Evolutionary conservation across 1,139 yeast genomes (phyloP).

Genomic region (Spathaspora sp.): DNA sequence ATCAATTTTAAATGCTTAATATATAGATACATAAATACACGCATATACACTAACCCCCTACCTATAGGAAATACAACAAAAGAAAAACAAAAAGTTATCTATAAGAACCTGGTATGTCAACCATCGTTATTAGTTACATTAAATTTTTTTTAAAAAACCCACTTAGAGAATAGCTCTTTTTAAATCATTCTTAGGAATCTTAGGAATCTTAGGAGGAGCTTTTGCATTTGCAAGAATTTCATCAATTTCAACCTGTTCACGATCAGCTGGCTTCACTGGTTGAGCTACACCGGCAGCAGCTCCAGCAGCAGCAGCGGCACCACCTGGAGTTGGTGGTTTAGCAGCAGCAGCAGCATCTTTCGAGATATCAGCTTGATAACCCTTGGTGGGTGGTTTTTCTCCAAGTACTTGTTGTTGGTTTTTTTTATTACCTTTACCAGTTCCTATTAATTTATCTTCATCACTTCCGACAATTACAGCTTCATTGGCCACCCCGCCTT

Average conservation of each 20-base stretch:
- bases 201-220: neutral
- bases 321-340: conserved; percentile 5
- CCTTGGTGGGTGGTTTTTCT: conserved; percentile 7
- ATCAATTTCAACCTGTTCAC: neutral
- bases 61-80: too few relatives aligned
- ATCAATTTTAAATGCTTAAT: too few relatives aligned
- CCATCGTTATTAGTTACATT: neutral
- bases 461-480: conserved; percentile 47
- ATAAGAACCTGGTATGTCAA: neutral
- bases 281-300: conserved; percentile 2
- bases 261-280: neutral
- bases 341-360: conserved; percentile 5
- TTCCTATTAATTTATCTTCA: conserved; percentile 32
- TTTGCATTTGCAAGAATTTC: neutral
- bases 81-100: too few relatives aligned
- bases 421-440: conserved; percentile 12
- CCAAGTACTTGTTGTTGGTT: neutral
- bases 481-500: conserved; percentile 51
- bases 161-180: neutral
- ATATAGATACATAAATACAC: too few relatives aligned
- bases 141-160: neutral
- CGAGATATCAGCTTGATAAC: conserved; percentile 6
- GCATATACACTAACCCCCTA: too few relatives aligned
- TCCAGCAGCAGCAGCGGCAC: conserved; percentile 1
- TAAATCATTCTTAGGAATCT: neutral